Base-by-base conservation (phyloP, 2,329 filamentous ascomycete genomes). In the Fusarium ramigenum region DNA sequence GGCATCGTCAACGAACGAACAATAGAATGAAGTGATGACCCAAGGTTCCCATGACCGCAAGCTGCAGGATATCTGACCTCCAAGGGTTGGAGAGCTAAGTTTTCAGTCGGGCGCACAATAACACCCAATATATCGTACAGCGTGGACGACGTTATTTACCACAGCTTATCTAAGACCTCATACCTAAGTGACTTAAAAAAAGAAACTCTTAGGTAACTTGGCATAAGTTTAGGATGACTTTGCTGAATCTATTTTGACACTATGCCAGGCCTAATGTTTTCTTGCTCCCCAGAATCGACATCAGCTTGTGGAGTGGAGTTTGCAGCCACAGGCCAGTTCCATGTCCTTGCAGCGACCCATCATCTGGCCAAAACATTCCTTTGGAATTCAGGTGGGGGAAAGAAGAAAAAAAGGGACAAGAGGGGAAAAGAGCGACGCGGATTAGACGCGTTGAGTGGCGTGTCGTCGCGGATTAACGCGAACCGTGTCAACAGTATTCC, bases 361-460 rank as follows among this genome's bases (percentile, higher is more conserved):
- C 25, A 49, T 53, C 57, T 28, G 60, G 30, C 62, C 58, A 49
- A 60, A 65, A 72, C 57, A 73, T 34, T 69, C 58, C 56, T 60
- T 52, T 75, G 66, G 75, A 72, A 73, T 76, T 63, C 32, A 59
- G 46, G 66, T 66, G 63, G 59, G 61, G 42, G 37, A 43, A 37
- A 37, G 36, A 63, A 63, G 70, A 70, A 67, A 54, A 67, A 60
- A 67, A 54, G 69, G 64, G 65, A 39, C 36, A 40, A 60, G 59
- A 63, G 53, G 66, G 64, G 60, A 54, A 64, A 30, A 40, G 25
- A 36, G 67, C 60, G 30, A 62, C 76, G 76, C 66, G 76, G 66
- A 46, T 32, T 32, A 58, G 66, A 78, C 76, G 76, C 73, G 76
- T 78, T 66, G 60, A 77, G 73, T 75, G 72, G 75, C 70, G 71